Base-by-base conservation (phyloP, 2,329 filamentous ascomycete genomes). In the Diaporthe vaccinii region DNA sequence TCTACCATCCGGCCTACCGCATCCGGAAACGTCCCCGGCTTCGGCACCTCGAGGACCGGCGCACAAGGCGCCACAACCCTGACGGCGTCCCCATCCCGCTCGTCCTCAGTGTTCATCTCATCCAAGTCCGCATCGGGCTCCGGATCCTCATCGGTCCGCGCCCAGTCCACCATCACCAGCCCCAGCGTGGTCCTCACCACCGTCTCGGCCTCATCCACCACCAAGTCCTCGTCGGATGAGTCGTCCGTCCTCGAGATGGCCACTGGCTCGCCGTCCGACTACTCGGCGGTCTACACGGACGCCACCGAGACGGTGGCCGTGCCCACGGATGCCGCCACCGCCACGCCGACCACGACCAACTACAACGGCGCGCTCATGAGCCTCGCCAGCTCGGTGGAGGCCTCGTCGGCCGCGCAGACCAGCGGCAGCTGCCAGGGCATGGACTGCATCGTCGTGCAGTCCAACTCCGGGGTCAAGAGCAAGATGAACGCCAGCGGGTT, bases 381-480 rank as follows among this genome's bases (percentile, higher is more conserved):
- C 31, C 49, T 62, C 25, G 53, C 75, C 34, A 75, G 68, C 68
- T 53, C 73, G 17, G 57, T 53, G 9, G 8, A 62, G 20, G 51
- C 72, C 10, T 53, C 72, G 9, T 44, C 49, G 9, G 49, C 65
- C 4, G 55, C 70, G 7, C 41, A 69, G 59, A 58, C 68, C 5
- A 2, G 25, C 44, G 34, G 28, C 46, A 17, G 39, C 1, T 76
- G 75, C 68, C 20, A 57, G 9, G 73, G 69, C 17, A 57, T 76
- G 39, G 75, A 75, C 61, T 76, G 75, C 46, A 75, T 76, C n/a
- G 75, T 76, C 31, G 75, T 76, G 59, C 61, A 67, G 65, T 73
- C 68, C 55, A 76, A 53, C 62, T 69, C 73, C 12, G 75, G 61
- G 7, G 39, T 58, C 59, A 75, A 67, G 69, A 57, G 22, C 36